Conservation (phyloP, 139 green algal genomes). For the Raphidocelis subcapitata region DNA sequence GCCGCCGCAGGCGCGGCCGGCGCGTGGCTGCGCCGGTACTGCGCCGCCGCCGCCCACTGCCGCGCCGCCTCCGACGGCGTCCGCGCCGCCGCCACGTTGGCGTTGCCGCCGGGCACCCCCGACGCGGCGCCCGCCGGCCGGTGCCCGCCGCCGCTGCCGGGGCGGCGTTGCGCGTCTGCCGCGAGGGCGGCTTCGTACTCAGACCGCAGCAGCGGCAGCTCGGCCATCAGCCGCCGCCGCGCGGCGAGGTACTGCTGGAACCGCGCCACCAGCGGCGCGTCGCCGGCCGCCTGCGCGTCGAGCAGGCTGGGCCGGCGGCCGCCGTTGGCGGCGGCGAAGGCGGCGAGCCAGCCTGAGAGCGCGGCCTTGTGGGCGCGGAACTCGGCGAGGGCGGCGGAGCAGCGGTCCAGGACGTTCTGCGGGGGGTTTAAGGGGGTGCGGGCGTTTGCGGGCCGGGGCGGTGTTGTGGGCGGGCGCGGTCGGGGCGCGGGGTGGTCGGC, state of each 20-base stretch:
- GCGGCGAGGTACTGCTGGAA: conserved; percentile 30
- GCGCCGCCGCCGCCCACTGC: neutral
- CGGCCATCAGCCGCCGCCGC: conserved; percentile 24
- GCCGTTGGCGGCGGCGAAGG: neutral
- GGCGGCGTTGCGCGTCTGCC: neutral
- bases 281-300: conserved; percentile 23
- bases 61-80: neutral
- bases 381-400: conserved; percentile 9
- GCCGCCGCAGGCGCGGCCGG: too few species aligned
- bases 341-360: conserved; percentile 14
- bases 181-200: conserved; percentile 5
- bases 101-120: neutral
- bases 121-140: neutral
- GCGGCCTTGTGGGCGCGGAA: conserved; percentile 18
- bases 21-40: too few species aligned
- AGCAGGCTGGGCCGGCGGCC: conserved; percentile 10
- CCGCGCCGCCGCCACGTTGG: neutral
- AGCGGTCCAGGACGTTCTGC: conserved; percentile 26
- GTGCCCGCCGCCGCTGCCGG: neutral
- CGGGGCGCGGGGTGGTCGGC: too few species aligned
- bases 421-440: neutral
- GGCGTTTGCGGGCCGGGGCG: neutral
- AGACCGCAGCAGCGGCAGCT: conserved; percentile 17
- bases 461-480: neutral
- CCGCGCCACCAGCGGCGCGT: neutral